Percentiles rank a stretch among this genome's conserved stretches.
These are phyloP conservation scores for Neurospora sp. DNA, from an alignment of 495 filamentous ascomycete genomes.

Conservation along the genomic window DNA sequence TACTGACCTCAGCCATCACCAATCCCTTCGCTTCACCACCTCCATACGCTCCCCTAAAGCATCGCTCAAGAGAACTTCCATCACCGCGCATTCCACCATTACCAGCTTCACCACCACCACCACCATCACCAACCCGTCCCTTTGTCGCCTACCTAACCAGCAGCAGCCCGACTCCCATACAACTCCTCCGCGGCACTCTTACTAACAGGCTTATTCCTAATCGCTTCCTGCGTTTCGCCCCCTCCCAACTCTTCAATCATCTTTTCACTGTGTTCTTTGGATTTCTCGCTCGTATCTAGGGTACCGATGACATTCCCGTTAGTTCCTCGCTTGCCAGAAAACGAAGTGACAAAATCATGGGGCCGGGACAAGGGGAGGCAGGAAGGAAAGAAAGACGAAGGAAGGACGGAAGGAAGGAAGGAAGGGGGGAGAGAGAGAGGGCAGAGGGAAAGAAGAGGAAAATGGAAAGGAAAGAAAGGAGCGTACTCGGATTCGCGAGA, in stretches of 20 bases:
- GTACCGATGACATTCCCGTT: background rate
- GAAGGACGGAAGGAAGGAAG: background rate
- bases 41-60: background rate
- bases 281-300: slow-evolving; percentile 23
- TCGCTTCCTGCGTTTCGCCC: slow-evolving; percentile 18
- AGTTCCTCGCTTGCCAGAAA: background rate
- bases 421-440: background rate
- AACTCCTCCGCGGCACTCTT: slow-evolving; percentile 24
- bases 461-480: background rate
- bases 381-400: background rate
- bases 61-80: background rate
- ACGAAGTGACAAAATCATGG: background rate
- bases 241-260: slow-evolving; percentile 17
- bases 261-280: slow-evolving; percentile 16
- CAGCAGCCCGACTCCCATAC: slow-evolving; percentile 22
- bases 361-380: background rate
- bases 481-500: slow-evolving; percentile 16
- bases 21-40: background rate
- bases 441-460: background rate
- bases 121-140: background rate
- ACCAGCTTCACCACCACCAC: background rate
- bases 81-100: background rate
- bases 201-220: slow-evolving; percentile 18
- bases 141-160: slow-evolving; percentile 3
- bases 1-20: background rate